Evolutionary conservation across 176 grass and related monocot genomes (phyloP).

Genomic region (Oryza officinalis): DNA sequence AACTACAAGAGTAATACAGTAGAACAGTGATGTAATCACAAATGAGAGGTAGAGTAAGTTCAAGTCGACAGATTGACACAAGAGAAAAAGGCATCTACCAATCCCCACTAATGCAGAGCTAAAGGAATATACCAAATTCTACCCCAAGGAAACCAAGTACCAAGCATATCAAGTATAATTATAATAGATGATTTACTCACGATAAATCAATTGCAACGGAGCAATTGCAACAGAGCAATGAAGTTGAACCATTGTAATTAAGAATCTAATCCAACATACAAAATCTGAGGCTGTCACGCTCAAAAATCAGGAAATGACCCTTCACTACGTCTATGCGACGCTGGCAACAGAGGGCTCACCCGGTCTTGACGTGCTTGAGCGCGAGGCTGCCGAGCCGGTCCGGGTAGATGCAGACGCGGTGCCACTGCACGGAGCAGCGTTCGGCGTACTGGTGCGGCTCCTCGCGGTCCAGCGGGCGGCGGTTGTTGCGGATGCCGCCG

Average conservation of each 20-base stretch:
- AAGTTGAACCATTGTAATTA: not conserved
- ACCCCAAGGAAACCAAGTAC: not conserved
- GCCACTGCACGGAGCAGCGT: slow-evolving; percentile 90
- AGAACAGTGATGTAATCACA: not conserved
- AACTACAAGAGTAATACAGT: not conserved
- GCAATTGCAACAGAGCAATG: not conserved
- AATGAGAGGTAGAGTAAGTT: not conserved
- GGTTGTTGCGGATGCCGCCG: slow-evolving; percentile 93
- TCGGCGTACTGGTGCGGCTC: slow-evolving; percentile 77
- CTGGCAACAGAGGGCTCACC: slow-evolving; percentile 45
- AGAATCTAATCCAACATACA: not conserved
- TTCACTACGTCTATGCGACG: not conserved
- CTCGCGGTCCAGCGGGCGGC: slow-evolving; percentile 72
- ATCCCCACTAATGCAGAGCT: not conserved
- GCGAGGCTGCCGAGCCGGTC: slow-evolving; percentile 54
- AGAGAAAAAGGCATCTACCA: not conserved
- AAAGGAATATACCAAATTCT: not conserved
- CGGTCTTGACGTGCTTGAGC: slow-evolving; percentile 70
- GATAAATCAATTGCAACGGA: not conserved
- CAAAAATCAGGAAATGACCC: not conserved
- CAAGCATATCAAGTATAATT: not conserved
- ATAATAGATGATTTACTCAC: not conserved
- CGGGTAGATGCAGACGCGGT: slow-evolving; percentile 76
- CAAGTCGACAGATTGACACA: not conserved
- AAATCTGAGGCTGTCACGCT: slow-evolving; percentile 2